phyloP scores from a whole-genome alignment of 306 rosid genomes.

The Quercus wislizeni region DNA sequence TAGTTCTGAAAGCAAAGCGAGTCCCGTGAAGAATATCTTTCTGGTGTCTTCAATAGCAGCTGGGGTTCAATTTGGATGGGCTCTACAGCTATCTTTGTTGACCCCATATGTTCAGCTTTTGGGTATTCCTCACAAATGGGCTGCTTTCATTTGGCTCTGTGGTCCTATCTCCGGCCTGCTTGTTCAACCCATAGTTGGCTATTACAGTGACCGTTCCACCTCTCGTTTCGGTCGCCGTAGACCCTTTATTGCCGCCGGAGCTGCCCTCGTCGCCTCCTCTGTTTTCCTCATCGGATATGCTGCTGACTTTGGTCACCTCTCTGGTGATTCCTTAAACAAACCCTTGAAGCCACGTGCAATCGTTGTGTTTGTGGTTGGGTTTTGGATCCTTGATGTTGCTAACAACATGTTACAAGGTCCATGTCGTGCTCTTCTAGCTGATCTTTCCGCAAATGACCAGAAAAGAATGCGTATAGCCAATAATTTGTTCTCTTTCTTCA shows the following conservation, averaged over 20 bases:
- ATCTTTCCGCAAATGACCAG: conserved; percentile 48
- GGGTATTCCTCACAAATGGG: conserved; percentile 66
- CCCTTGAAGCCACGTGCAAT: conserved; percentile 50
- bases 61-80: conserved; percentile 92
- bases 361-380: conserved; percentile 59
- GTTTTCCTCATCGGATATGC: conserved; percentile 85
- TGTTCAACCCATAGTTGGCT: conserved; percentile 83
- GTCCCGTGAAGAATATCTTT: conserved; percentile 45
- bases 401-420: conserved; percentile 82
- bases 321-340: conserved; percentile 35
- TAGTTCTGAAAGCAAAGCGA: background rate
- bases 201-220: conserved; percentile 76
- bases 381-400: conserved; percentile 85
- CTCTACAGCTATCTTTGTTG: conserved; percentile 67
- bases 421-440: conserved; percentile 70
- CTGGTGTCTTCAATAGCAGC: conserved; percentile 79
- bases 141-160: conserved; percentile 87
- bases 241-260: conserved; percentile 66
- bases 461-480: conserved; percentile 47
- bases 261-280: conserved; percentile 47
- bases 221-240: conserved; percentile 92
- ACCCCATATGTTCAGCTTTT: conserved; percentile 83
- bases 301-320: conserved; percentile 67
- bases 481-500: conserved; percentile 66
- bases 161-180: conserved; percentile 86